Base-by-base conservation (phyloP, 208 protist species). In the Wallacemonas rigidus region DNA sequence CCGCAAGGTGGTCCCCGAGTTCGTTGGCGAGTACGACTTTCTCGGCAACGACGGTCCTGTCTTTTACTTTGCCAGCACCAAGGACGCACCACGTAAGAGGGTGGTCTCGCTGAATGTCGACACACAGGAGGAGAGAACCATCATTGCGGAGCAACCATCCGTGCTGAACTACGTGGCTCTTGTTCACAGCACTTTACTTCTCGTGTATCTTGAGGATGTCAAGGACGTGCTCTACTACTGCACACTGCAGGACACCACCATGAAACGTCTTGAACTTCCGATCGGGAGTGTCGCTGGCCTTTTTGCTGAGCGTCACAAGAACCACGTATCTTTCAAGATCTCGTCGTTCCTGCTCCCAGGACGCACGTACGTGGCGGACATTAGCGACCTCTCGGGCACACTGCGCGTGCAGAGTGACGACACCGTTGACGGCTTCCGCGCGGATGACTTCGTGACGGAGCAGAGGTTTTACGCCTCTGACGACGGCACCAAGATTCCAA, bases 401-500 rank as follows among this genome's bases (percentile, higher is more conserved):
- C 86, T 95, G 53, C 35, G 67, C 12, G 64, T 94, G 15, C 92
- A 85, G 72, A 83, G 76, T 56, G 90, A 95, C 77, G 88, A 94
- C 76, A 83, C 64, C 14, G 79, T 96, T 7, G 79, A 82, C 54
- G 91, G 88, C 56, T 75, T 96, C 68, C 67, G 87, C 67, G 79
- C 81, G 7, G 79, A 88, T 51, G 79, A 90, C 74, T 97, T 89
- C 72, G 72, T 86, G 45, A 89, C 86, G 36, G 85, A 97, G 75
- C 97, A 99, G 82, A 72, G 83, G 53, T 98, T 97, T 77, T 98
- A 91, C 86, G 41, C 84, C 41, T 95, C 93, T 8, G 77, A 74
- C 2, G 97, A 98, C 71, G 97, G 95, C 63, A 98, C 95, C 40
- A 72, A 75, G 48, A 93, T 99, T 67, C 97, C 97, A 40, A 97